A percentile compares a stretch with the other conserved stretches of the same genome.
These are phyloP conservation scores for Gossypium stocksii DNA, from an alignment of 345 rosid species.

Conservation along the genomic window DNA sequence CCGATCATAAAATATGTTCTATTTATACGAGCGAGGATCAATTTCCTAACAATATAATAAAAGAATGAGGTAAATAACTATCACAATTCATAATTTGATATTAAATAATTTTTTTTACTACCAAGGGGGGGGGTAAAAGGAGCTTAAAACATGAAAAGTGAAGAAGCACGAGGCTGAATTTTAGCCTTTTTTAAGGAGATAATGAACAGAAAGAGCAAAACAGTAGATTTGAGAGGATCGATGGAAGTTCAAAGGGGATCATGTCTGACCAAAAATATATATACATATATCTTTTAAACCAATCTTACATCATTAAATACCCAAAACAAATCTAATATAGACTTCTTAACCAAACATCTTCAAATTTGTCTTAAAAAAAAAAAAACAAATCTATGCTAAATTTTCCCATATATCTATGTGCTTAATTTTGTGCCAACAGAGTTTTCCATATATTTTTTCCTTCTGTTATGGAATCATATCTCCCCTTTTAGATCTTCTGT, in stretches of 20 bases:
- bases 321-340: constrained; percentile 11
- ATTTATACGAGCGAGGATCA: fast-evolving
- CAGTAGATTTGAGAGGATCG: constrained; percentile 29
- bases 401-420: constrained; percentile 40
- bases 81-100: too few species aligned
- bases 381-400: constrained; percentile 8
- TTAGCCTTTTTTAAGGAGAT: constrained; percentile 52
- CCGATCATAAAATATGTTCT: fast-evolving
- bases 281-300: constrained; percentile 23
- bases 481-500: constrained; percentile 3
- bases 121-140: neutral
- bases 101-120: neutral
- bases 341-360: constrained; percentile 17
- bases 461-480: constrained; percentile 22
- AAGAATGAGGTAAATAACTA: fast-evolving
- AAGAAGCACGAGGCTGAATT: constrained; percentile 42
- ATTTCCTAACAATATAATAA: fast-evolving
- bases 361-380: neutral
- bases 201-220: constrained; percentile 19
- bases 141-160: constrained; percentile 25
- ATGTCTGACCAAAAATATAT: constrained; percentile 24
- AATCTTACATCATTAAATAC: constrained; percentile 33
- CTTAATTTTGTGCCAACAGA: neutral
- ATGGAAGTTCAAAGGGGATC: constrained; percentile 32
- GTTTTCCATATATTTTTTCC: constrained; percentile 1